Evolutionary conservation across 345 rosid genomes (phyloP), one percentile per base, ranked within the genome.

Genomic region (Draba incana): DNA sequence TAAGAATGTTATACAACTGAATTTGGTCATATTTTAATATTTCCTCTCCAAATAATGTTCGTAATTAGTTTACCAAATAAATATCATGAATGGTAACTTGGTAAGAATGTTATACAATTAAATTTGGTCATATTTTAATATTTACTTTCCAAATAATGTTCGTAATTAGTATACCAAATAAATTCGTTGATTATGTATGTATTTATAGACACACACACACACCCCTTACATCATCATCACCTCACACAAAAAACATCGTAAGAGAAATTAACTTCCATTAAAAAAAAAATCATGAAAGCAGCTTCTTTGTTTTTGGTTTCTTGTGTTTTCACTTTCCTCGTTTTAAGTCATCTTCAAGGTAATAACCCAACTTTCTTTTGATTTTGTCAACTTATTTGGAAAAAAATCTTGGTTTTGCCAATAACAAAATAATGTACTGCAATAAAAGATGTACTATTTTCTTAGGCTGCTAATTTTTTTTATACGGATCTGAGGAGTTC

Each of bases 241-340:
- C 37, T 14, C 41, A 14, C 24, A 31, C 11, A 8, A 31, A 54
- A 23, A 53, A 53, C 12, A 54, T 2, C 2, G n/a, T 3, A 13
- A 52, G 57, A 52, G 10, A 52, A 2, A 28, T 38, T 10, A 37
- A 5, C 20, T 16, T 57, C 20, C 5, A 27, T 12, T 11, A 7
- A 6, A 24, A 25, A 39, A 57, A 50, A 50, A 4, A 25, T 31
- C 10, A 57, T 57, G 63, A 57, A 57, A 39, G 12, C 35, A 23
- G 28, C 63, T 12, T 51, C 37, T 51, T 12, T 57, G 63, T 39
- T 39, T 41, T 39, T 41, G 47, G 33, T 12, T 39, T 57, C 35
- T 57, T 57, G 63, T 57, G 33, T 57, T 57, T 39, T 57, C 33
- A 13, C 27, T 6, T 57, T 57, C 63, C 35, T 57, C 47, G 28